Conservation (phyloP, 2,329 filamentous ascomycete genomes). For the Colletotrichum melonis region DNA sequence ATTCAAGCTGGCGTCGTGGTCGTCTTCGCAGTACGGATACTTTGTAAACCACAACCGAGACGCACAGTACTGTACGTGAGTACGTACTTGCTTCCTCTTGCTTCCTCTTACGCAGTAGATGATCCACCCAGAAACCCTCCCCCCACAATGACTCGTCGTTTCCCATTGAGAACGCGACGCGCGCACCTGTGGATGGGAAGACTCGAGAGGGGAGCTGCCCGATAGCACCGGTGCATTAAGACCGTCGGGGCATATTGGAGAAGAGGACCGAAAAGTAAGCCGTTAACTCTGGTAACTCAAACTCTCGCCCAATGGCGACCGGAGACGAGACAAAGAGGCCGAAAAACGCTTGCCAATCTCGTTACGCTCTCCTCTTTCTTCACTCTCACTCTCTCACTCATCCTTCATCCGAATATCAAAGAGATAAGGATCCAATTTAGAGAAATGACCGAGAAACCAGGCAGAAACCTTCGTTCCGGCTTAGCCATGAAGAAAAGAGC, state of each 20-base stretch:
- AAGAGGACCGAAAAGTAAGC: not conserved
- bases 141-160: conserved; percentile 29
- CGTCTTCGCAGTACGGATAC: not conserved
- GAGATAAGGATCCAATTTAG: not conserved
- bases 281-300: not conserved
- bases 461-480: not conserved
- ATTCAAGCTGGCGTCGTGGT: not conserved
- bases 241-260: not conserved
- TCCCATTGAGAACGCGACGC: not conserved
- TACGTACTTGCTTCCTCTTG: not conserved
- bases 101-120: not conserved
- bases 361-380: not conserved
- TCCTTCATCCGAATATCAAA: not conserved
- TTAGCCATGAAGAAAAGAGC: not conserved
- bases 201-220: not conserved
- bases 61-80: not conserved
- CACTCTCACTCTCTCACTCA: not conserved
- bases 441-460: not conserved
- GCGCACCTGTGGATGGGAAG: not conserved
- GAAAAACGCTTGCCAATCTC: not conserved
- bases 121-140: conserved; percentile 6
- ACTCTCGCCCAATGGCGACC: not conserved
- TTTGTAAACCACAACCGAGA: not conserved
- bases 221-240: conserved; percentile 5
- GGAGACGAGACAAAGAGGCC: not conserved